A percentile compares a stretch with the other conserved stretches of the same genome.
These are phyloP conservation scores for Conticribra guillardii DNA, from an alignment of 108 stramenopile species.

Conservation along the genomic window DNA sequence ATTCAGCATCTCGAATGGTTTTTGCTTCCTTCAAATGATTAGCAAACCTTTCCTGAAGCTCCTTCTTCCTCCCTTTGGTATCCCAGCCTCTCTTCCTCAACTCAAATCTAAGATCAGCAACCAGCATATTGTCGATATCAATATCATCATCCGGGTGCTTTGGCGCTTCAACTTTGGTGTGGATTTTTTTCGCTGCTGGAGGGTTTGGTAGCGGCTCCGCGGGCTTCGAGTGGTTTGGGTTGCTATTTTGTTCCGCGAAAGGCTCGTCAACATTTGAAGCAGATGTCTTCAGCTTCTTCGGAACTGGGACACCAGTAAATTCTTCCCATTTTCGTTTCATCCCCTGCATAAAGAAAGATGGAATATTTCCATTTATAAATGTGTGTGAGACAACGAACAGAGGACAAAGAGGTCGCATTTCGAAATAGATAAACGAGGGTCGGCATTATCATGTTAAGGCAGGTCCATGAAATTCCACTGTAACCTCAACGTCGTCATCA, in stretches of 20 bases:
- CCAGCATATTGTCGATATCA: constrained; percentile 52
- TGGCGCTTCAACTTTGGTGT: neutral
- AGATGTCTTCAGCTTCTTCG: constrained; percentile 35
- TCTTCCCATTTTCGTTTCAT: constrained; percentile 48
- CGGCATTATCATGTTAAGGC: too few relatives aligned
- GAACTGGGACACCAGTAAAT: constrained; percentile 30
- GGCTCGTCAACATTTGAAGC: neutral
- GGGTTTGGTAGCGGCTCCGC: neutral
- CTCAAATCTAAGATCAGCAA: constrained; percentile 53
- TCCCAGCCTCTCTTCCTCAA: constrained; percentile 44
- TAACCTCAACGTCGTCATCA: too few relatives aligned
- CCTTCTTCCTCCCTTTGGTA: constrained; percentile 54
- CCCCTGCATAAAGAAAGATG: constrained; percentile 3
- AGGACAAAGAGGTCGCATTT: neutral
- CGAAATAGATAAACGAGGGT: too few relatives aligned
- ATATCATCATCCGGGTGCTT: constrained; percentile 28
- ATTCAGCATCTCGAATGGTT: too few relatives aligned
- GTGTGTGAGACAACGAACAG: neutral
- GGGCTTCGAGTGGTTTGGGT: neutral
- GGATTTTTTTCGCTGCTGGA: neutral
- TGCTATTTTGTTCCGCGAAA: neutral
- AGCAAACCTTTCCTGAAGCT: constrained; percentile 46
- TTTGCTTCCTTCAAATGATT: constrained; percentile 27
- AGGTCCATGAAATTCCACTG: too few relatives aligned
- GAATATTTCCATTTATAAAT: constrained; percentile 4